phyloP scores from a whole-genome alignment of 495 filamentous ascomycete species.

The Penicillium chermesinum region DNA sequence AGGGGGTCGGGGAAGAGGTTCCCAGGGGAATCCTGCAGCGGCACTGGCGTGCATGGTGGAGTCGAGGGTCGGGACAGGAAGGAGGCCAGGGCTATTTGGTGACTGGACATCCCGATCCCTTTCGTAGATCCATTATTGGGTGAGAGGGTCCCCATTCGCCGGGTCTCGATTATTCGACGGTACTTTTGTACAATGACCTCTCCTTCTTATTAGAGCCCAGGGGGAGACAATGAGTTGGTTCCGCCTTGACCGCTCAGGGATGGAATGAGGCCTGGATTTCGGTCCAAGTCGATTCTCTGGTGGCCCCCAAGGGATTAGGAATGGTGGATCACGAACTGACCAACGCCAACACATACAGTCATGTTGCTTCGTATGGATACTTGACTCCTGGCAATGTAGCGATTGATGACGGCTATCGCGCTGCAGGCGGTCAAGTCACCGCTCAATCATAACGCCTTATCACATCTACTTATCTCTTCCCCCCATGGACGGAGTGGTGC shows the following conservation, averaged over 20 bases:
- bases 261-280: conserved; percentile 15
- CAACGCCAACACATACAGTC: too few species aligned
- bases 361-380: too few species aligned
- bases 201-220: background rate
- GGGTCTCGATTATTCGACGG: background rate
- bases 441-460: conserved; percentile 13
- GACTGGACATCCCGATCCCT: conserved; percentile 19
- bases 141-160: background rate
- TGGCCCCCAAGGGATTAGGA: conserved; percentile 20
- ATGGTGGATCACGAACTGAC: conserved; percentile 19
- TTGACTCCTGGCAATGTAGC: too few species aligned
- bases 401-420: background rate
- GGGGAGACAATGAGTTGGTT: background rate
- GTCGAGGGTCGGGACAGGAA: background rate
- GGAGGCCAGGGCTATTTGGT: conserved; percentile 2
- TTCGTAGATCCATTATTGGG: conserved; percentile 26
- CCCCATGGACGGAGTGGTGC: too few species aligned
- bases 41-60: conserved; percentile 2
- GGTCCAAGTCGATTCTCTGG: background rate
- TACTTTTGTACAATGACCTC: conserved; percentile 1
- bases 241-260: background rate
- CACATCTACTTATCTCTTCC: conserved; percentile 5
- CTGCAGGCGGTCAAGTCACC: conserved; percentile 25
- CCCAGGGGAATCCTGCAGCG: conserved; percentile 23
- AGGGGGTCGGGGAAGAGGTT: conserved; percentile 30